Percentiles rank a stretch among this genome's conserved stretches.
phyloP scores from a whole-genome alignment of 2,329 filamentous ascomycete genomes.

The Xylaria hypoxylon region DNA sequence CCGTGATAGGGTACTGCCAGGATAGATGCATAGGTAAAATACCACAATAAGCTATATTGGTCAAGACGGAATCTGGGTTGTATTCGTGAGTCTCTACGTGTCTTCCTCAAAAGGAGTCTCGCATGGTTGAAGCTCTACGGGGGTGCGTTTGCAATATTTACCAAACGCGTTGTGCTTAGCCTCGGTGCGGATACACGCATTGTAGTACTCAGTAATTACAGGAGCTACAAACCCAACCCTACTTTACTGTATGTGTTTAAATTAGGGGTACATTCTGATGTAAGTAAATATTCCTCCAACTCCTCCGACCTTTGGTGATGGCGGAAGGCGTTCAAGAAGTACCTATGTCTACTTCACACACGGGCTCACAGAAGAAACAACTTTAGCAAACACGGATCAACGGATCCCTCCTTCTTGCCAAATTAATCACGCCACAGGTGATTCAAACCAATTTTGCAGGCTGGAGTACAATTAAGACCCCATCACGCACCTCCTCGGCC shows the following conservation, averaged over 20 bases:
- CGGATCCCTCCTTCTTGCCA: neutral
- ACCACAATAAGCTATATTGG: neutral
- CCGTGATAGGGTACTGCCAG: neutral
- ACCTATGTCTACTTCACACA: neutral
- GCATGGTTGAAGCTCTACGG: neutral
- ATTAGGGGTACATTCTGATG: neutral
- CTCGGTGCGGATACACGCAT: constrained; percentile 13
- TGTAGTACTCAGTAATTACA: no score
- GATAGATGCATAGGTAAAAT: neutral
- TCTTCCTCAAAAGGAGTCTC: neutral
- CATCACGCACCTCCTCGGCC: neutral
- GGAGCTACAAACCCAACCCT: neutral
- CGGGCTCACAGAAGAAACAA: neutral
- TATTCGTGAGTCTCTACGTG: neutral
- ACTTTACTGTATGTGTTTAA: neutral
- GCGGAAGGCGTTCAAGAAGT: neutral
- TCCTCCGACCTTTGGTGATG: neutral
- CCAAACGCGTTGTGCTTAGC: neutral
- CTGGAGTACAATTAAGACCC: neutral
- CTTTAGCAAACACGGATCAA: neutral
- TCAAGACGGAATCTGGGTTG: no score
- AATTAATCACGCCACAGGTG: neutral
- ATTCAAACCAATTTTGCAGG: neutral
- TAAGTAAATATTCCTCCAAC: neutral
- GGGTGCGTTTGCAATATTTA: constrained; percentile 15